Evolutionary conservation across 2,329 filamentous ascomycete species (phyloP).

Genomic region (Drechslera avenae): DNA sequence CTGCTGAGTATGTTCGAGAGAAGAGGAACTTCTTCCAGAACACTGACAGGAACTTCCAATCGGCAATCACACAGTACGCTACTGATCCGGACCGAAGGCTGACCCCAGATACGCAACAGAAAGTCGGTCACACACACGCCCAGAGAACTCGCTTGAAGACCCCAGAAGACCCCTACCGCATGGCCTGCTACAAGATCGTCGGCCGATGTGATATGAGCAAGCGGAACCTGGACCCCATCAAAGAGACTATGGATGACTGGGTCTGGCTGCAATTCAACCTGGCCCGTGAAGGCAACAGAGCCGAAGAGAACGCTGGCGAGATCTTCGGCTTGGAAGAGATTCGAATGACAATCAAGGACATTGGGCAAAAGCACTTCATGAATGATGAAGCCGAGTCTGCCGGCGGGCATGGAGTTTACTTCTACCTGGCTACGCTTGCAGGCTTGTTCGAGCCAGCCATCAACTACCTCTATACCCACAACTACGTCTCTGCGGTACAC

Average conservation of each 20-base stretch:
- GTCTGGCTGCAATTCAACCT: constrained; percentile 69
- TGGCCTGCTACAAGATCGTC: constrained; percentile 98
- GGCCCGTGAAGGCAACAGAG: constrained; percentile 65
- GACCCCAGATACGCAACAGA: constrained; percentile 77
- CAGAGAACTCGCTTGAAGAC: constrained; percentile 83
- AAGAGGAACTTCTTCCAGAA: constrained; percentile 85
- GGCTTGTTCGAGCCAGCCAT: constrained; percentile 95
- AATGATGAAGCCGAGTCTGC: constrained; percentile 78
- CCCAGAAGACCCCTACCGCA: constrained; percentile 89
- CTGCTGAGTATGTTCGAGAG: constrained; percentile 81
- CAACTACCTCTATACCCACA: constrained; percentile 87
- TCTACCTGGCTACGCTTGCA: constrained; percentile 86
- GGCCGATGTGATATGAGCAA: constrained; percentile 71
- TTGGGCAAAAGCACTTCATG: constrained; percentile 88
- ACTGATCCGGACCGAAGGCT: constrained; percentile 77
- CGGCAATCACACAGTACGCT: constrained; percentile 85
- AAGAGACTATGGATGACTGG: constrained; percentile 68
- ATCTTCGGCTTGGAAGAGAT: constrained; percentile 70
- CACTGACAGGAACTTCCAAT: constrained; percentile 86
- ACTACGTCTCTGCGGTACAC: constrained; percentile 91
- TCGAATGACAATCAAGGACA: constrained; percentile 80
- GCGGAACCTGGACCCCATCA: constrained; percentile 62
- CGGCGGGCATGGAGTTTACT: constrained; percentile 85
- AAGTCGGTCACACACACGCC: constrained; percentile 87
- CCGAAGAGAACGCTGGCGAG: constrained; percentile 66